Evolutionary conservation across 202 grass and related monocot genomes (phyloP).

Genomic region (Zizania palustris): DNA sequence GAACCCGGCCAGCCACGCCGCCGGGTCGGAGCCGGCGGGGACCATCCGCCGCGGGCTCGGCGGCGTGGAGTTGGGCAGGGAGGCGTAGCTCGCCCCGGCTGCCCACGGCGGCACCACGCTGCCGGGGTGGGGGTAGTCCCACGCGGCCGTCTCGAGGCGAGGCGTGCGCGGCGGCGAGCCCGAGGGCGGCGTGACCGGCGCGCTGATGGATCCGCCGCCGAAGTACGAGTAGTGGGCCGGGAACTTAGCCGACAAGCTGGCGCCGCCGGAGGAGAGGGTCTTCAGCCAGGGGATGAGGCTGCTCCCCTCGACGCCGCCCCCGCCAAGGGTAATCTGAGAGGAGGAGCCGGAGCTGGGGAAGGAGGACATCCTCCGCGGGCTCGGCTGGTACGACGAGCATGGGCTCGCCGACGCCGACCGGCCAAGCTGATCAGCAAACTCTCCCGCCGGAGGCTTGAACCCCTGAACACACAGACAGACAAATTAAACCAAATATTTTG

Average conservation of each 20-base stretch:
- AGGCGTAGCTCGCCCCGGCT: conserved; percentile 18
- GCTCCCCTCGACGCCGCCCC: conserved; percentile 38
- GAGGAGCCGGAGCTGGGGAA: conserved; percentile 62
- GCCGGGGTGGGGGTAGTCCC: conserved; percentile 32
- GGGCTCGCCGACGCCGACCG: conserved; percentile 53
- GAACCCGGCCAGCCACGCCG: conserved; percentile 55
- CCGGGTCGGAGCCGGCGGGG: conserved; percentile 33
- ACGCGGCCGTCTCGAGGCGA: conserved; percentile 37
- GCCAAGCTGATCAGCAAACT: conserved; percentile 34
- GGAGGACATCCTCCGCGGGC: conserved; percentile 49
- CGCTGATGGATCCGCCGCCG: conserved; percentile 48
- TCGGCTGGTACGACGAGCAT: conserved; percentile 57
- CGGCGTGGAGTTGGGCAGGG: conserved; percentile 49
- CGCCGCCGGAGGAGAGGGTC: conserved; percentile 36
- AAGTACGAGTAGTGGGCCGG: conserved; percentile 41
- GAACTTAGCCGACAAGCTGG: conserved; percentile 45
- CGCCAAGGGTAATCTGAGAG: conserved; percentile 55
- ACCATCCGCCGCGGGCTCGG: conserved; percentile 44
- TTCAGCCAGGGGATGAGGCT: conserved; percentile 64
- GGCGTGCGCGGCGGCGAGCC: conserved; percentile 52
- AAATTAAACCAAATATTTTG: neutral
- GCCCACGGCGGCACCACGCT: conserved; percentile 37
- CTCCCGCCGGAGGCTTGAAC: conserved; percentile 40
- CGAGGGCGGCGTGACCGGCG: conserved; percentile 60
- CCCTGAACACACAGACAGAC: conserved; percentile 46